A percentile compares a stretch with the other conserved stretches of the same genome.
These are phyloP conservation scores for Fusarium caatingaense DNA, from an alignment of 2,329 filamentous ascomycete genomes.

Conservation along the genomic window DNA sequence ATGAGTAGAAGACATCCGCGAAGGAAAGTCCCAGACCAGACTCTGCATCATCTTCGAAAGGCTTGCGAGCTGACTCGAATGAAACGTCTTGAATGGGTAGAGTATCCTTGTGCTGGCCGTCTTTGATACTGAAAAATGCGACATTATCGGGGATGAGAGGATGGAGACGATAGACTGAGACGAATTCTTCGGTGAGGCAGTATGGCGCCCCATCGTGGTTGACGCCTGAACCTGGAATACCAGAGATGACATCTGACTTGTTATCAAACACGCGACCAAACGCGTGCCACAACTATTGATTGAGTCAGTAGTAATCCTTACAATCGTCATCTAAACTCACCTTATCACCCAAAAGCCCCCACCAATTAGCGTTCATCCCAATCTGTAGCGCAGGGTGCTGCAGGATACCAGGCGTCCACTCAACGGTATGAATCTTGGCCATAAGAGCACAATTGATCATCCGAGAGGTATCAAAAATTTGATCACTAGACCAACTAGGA, in stretches of 20 bases:
- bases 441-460: conserved; percentile 27
- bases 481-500: conserved; percentile 18
- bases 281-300: neutral
- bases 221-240: conserved; percentile 24
- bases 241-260: conserved; percentile 26
- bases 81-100: conserved; percentile 18
- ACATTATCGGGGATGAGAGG: conserved; percentile 22
- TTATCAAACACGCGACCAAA: conserved; percentile 23
- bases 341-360: conserved; percentile 26
- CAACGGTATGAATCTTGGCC: conserved; percentile 32
- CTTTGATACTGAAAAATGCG: conserved; percentile 22
- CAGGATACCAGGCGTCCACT: conserved; percentile 30
- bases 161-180: conserved; percentile 27
- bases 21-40: neutral
- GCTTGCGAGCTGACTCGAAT: conserved; percentile 20
- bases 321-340: neutral
- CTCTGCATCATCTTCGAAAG: neutral
- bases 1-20: conserved; percentile 27
- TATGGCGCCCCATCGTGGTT: conserved; percentile 20
- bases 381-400: conserved; percentile 22
- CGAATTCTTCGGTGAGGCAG: conserved; percentile 23
- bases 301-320: neutral
- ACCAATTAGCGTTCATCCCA: conserved; percentile 31
- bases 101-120: conserved; percentile 6
- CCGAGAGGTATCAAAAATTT: conserved; percentile 11